Evolutionary conservation across 805 yeast genomes (phyloP), one percentile per base, ranked within the genome.

Genomic region (Candida multigemmis): DNA sequence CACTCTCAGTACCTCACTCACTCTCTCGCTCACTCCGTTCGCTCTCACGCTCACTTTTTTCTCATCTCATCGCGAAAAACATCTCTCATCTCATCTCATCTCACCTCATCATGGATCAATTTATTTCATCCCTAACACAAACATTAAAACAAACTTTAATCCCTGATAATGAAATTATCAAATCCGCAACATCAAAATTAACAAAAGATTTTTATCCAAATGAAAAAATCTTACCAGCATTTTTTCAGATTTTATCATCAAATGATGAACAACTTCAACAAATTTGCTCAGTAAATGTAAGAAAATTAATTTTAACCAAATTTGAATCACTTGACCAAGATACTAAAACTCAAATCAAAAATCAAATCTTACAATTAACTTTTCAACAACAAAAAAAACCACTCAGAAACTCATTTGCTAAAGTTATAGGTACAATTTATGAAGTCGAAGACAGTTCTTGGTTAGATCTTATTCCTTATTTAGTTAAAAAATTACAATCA

Each of bases 221-320:
- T 42, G 72, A 83, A 15, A 60, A 70, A 40, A 71, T 89, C 12
- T 67, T 89, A 34, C 91, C 94, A 12, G 77, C 94, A 7, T 65
- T 89, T 50, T 63, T 89, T 42, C 91, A 83, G 45, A 72, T 91
- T 34, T 66, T 85, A 46, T 68, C 65, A 39, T 75, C 77, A 40
- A 57, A 67, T 21, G 77, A 77, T 43, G 78, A 71, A 37, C 82
- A 81, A 44, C 51, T 87, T 41, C 80, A 83, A 46, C 94, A 86
- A 56, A 67, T 91, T 35, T 93, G 96, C n/a, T 93, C 96, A 35
- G 95, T 91, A 36, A 98, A 91, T 61, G 85, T 87, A 21, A 76
- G 95, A 59, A 91, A 91, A 55, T 71, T 81, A 47, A 74, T 87
- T 21, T 48, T 66, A 28, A 63, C 68, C 38, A 76, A 74, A 46